A percentile compares a stretch with the other conserved stretches of the same genome.
Evolutionary conservation across 1,139 yeast species (phyloP).

Genomic region (Meyerozyma carpophila): DNA sequence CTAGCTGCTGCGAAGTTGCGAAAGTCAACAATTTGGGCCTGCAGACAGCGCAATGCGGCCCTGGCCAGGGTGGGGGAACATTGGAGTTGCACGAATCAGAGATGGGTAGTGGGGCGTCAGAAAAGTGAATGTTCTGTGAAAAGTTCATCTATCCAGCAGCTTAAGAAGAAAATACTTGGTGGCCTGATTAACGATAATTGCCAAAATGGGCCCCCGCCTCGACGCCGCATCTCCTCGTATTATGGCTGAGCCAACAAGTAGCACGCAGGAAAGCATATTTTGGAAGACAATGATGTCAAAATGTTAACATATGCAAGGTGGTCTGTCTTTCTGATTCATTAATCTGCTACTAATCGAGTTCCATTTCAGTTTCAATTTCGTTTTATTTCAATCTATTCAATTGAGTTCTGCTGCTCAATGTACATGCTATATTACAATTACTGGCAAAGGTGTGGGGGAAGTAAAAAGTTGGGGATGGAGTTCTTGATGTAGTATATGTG

Average conservation of each 20-base stretch:
- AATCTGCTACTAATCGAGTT: too few species aligned
- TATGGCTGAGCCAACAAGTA: not conserved
- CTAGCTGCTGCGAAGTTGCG: not conserved
- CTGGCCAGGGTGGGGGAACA: not conserved
- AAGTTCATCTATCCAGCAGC: too few species aligned
- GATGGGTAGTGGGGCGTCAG: not conserved
- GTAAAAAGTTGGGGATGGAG: conserved; percentile 86
- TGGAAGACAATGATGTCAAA: too few species aligned
- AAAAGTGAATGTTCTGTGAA: not conserved
- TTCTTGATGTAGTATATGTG: conserved; percentile 88
- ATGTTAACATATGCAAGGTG: too few species aligned
- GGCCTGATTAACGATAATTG: not conserved
- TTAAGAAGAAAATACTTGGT: too few species aligned
- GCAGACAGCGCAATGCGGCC: not conserved
- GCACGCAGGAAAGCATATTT: not conserved
- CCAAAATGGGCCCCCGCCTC: not conserved
- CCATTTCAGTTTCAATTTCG: too few species aligned
- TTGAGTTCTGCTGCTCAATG: not conserved
- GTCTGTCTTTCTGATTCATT: too few species aligned
- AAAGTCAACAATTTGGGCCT: not conserved
- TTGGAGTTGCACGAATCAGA: not conserved
- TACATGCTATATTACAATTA: not conserved
- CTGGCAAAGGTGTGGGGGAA: conserved; percentile 76
- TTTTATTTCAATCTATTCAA: too few species aligned
- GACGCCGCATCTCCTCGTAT: not conserved